Percentiles rank a stretch among this genome's conserved stretches.
Conservation (phyloP, 345 rosid genomes). For the Arabidopsis arenosa region DNA sequence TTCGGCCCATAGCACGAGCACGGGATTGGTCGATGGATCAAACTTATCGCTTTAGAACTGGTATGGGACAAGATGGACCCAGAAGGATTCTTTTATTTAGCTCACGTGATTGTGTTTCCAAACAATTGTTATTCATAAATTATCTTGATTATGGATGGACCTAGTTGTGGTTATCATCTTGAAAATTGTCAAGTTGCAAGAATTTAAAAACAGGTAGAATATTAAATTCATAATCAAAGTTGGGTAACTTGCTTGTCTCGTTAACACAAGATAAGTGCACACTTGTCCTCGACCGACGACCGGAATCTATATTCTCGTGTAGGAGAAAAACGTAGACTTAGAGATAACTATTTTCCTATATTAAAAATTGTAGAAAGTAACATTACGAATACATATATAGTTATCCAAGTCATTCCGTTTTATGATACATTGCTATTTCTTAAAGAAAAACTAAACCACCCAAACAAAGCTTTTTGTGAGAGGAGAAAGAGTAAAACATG, state of each 20-base stretch:
- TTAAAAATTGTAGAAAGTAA: background rate
- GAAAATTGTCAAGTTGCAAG: constrained; percentile 20
- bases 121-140: background rate
- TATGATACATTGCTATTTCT: constrained; percentile 23
- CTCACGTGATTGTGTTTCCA: constrained; percentile 32
- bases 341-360: background rate
- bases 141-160: constrained; percentile 8
- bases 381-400: background rate
- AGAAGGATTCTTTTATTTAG: constrained; percentile 19
- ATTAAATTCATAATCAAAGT: background rate
- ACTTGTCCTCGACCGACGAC: constrained; percentile 24
- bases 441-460: constrained; percentile 18
- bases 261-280: constrained; percentile 10
- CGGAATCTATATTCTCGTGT: constrained; percentile 16
- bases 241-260: constrained; percentile 1
- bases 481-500: constrained; percentile 22
- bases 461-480: constrained; percentile 15
- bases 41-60: constrained; percentile 26
- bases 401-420: constrained; percentile 23
- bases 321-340: constrained; percentile 12
- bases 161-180: background rate
- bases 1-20: constrained; percentile 18
- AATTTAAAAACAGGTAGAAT: background rate
- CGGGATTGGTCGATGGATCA: constrained; percentile 15
- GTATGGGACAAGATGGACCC: constrained; percentile 21